Evolutionary conservation across 164 flowering plant species (phyloP).

Genomic region (grape (Vitis vinifera)): ASM3070453v1 NC_081805.1:26321501-26322000

Average conservation of each 20-base stretch:
- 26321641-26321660: constrained; percentile 91
- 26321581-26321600: constrained; percentile 77
- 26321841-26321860: no score
- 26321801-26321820: no score
- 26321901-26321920: no score
- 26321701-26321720: constrained; percentile 85
- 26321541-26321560: constrained; percentile 89
- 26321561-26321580: constrained; percentile 81
- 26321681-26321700: constrained; percentile 81
- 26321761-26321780: not conserved
- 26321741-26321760: not conserved
- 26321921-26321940: no score
- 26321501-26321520: constrained; percentile 89
- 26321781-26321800: not conserved
- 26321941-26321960: no score
- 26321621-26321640: constrained; percentile 78
- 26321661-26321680: constrained; percentile 81
- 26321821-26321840: no score
- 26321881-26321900: no score
- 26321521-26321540: constrained; percentile 96
- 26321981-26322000: no score
- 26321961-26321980: no score
- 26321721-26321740: constrained; percentile 57
- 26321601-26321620: constrained; percentile 55
- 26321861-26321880: no score